These are phyloP conservation scores for Phytophthora capsici DNA, from an alignment of 352 stramenopile genomes.

Conservation along the genomic window DNA sequence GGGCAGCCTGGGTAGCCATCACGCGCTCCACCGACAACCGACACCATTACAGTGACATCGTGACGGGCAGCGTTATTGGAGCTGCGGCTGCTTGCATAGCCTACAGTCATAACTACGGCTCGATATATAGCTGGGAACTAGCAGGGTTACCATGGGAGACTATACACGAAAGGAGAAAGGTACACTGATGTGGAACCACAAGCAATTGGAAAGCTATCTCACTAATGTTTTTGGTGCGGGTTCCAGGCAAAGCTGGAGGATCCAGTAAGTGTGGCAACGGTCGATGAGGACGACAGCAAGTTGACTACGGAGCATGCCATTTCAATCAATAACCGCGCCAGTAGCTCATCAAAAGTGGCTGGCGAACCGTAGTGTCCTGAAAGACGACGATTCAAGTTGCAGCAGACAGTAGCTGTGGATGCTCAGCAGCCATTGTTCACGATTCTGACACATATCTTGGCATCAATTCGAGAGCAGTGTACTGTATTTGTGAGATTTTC, in stretches of 20 bases:
- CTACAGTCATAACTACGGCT: slow-evolving; percentile 72
- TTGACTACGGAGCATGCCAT: slow-evolving; percentile 3
- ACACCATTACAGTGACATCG: slow-evolving; percentile 80
- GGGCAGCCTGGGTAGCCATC: slow-evolving; percentile 70
- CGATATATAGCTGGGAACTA: slow-evolving; percentile 56
- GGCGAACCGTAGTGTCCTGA: slow-evolving; percentile 10
- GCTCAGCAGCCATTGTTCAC: no score
- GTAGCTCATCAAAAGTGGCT: slow-evolving; percentile 5
- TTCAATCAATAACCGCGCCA: slow-evolving; percentile 5
- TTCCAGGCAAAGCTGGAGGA: slow-evolving; percentile 25
- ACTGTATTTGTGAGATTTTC: no score
- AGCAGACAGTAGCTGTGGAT: no score
- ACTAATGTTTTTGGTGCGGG: background rate
- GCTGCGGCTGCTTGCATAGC: slow-evolving; percentile 39
- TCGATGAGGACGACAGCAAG: background rate
- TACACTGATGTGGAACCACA: slow-evolving; percentile 7
- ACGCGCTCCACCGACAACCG: slow-evolving; percentile 81
- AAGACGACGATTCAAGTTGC: no score
- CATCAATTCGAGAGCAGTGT: no score
- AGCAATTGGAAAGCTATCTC: background rate
- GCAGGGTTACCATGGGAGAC: slow-evolving; percentile 53
- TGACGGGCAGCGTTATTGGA: slow-evolving; percentile 63
- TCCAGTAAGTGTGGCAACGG: background rate
- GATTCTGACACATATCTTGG: no score
- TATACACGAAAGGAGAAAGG: slow-evolving; percentile 47